Conservation (phyloP, 1,284 basidiomycete species). For the Austroboletus niveus region DNA sequence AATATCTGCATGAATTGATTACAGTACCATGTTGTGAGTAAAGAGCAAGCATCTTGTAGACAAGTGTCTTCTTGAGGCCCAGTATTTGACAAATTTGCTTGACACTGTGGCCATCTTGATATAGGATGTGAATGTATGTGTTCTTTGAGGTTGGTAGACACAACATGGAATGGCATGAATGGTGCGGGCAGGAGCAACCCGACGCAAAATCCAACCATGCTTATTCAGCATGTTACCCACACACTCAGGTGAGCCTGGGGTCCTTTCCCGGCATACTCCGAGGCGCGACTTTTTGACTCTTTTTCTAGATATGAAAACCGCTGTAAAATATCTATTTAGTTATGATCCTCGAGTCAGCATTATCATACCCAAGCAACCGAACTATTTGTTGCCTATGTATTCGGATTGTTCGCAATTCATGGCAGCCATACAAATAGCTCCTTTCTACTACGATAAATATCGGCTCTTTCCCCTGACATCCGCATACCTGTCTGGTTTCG, state of each 20-base stretch:
- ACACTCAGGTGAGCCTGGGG: not conserved
- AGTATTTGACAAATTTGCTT: not conserved
- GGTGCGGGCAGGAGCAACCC: not conserved
- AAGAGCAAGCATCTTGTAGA: not conserved
- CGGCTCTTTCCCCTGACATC: constrained; percentile 53
- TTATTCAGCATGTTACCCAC: too few relatives aligned
- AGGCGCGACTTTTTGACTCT: not conserved
- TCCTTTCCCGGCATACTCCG: not conserved
- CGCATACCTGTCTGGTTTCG: constrained; percentile 58
- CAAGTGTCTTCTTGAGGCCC: not conserved
- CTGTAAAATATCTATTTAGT: too few relatives aligned
- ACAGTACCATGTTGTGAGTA: not conserved
- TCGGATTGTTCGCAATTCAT: too few relatives aligned
- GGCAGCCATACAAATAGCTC: not conserved
- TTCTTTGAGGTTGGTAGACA: not conserved
- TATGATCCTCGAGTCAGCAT: too few relatives aligned
- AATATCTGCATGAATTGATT: not conserved
- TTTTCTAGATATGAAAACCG: not conserved
- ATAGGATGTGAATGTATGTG: not conserved
- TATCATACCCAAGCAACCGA: too few relatives aligned
- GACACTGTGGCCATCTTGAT: not conserved
- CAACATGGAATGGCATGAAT: not conserved
- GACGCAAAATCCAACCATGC: too few relatives aligned
- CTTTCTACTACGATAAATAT: constrained; percentile 38
- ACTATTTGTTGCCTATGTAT: too few relatives aligned